phyloP scores from a whole-genome alignment of 116 monocot genomes.

The Zostera marina region DNA sequence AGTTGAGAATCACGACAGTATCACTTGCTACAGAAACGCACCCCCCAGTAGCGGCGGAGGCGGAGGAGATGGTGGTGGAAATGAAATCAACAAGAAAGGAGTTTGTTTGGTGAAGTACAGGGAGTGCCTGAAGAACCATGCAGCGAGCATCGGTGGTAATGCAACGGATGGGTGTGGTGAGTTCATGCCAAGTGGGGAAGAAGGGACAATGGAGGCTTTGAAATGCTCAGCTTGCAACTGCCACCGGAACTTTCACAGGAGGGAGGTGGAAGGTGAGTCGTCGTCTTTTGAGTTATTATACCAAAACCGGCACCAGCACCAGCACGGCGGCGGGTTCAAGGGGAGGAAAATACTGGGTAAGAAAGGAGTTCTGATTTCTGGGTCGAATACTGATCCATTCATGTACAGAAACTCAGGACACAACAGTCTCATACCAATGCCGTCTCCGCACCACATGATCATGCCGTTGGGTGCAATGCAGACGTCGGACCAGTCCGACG shows the following conservation, averaged over 20 bases:
- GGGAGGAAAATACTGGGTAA: conserved; percentile 11
- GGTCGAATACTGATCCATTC: background rate
- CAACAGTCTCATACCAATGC: conserved; percentile 13
- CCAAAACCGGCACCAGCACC: conserved; percentile 1
- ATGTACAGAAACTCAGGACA: conserved; percentile 1
- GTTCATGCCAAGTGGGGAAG: conserved; percentile 73
- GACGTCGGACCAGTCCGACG: conserved; percentile 21
- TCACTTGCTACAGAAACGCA: background rate
- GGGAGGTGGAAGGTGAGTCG: conserved; percentile 39
- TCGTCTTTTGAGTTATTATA: background rate
- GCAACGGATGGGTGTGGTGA: conserved; percentile 70
- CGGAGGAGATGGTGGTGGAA: no score
- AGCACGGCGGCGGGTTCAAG: conserved; percentile 15
- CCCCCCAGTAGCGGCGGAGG: no score
- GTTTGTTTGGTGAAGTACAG: conserved; percentile 45
- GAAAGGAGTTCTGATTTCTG: conserved; percentile 23
- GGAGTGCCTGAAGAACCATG: conserved; percentile 72
- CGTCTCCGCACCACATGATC: conserved; percentile 36
- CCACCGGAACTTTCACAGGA: conserved; percentile 69
- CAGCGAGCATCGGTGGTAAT: conserved; percentile 50
- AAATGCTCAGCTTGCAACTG: conserved; percentile 64
- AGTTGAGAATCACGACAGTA: background rate
- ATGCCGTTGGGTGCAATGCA: conserved; percentile 46
- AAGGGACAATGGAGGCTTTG: conserved; percentile 49
- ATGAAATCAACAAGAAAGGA: conserved; percentile 16